Evolutionary conservation across 345 rosid species (phyloP), one percentile per base, ranked within the genome.

Genomic region (Salix viminalis): DNA sequence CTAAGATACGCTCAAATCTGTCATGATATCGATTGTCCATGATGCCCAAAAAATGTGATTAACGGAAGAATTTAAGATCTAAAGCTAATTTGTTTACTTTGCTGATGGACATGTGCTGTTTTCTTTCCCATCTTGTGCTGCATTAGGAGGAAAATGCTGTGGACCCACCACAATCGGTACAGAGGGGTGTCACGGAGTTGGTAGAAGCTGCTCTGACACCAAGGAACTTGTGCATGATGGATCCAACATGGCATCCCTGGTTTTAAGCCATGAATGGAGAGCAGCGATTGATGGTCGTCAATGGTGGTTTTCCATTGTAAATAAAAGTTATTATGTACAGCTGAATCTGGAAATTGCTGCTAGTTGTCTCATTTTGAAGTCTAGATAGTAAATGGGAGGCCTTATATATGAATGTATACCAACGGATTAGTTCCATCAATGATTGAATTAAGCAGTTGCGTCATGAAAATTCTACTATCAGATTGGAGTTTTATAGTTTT

Each of bases 161-260:
- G 79, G 99, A 96, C 26, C 97, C 92, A 19, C 98, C 97, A 0
- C 97, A 94, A 41, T 96, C 97, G 0, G 97, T 94, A 73, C 99
- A 96, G 81, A 84, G 95, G 76, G 98, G 98, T 10, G 97, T 94
- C 68, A 81, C 82, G 2, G 97, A 92, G 83, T 75, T 94, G 88
- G 97, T 96, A 14, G 97, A 92, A 52, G 94, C 98, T n/a, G 98
- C 99, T 67, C 83, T 93, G 86, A 75, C 88, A 1, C 95, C 97
- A 3, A 92, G 97, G 71, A 92, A 96, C 87, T 84, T 96, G 77
- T 96, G 99, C 77, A 92, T 91, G 98, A 96, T 96, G 97, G 99
- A 96, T 84, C 99, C 99, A 50, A 96, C 98, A 18, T 96, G 99
- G 99, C 98, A 94, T 85, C 99, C 99, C 26, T 96, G 98, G 99